Conservation (phyloP, 2,329 filamentous ascomycete species). For the Fusarium ramigenum region DNA sequence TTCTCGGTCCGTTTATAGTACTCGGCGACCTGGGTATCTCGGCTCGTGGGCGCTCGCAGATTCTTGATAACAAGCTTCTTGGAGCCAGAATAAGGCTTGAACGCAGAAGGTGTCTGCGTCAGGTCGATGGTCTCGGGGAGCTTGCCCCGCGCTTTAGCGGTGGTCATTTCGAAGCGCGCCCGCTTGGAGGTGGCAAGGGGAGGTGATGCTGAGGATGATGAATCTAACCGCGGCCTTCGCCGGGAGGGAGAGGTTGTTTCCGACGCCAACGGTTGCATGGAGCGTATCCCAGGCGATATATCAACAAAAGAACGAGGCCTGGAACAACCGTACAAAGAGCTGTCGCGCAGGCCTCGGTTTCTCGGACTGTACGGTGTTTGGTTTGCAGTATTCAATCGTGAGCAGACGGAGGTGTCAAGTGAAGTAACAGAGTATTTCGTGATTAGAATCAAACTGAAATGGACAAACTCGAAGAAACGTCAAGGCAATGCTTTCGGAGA, state of each 20-base stretch:
- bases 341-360: conserved; percentile 43
- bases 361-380: conserved; percentile 19
- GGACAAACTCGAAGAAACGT: background rate
- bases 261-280: conserved; percentile 49
- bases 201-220: conserved; percentile 46
- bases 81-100: conserved; percentile 79
- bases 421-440: background rate
- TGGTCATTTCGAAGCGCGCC: conserved; percentile 48
- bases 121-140: conserved; percentile 51
- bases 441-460: background rate
- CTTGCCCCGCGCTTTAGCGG: conserved; percentile 52
- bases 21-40: conserved; percentile 69
- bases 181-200: conserved; percentile 45
- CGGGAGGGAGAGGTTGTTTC: conserved; percentile 48
- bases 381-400: conserved; percentile 8
- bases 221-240: conserved; percentile 51
- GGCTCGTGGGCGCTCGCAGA: conserved; percentile 70
- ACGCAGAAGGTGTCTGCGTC: conserved; percentile 53
- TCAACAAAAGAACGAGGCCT: conserved; percentile 30
- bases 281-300: conserved; percentile 17
- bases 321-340: conserved; percentile 42
- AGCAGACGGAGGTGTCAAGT: background rate
- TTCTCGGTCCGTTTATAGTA: conserved; percentile 82
- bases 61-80: conserved; percentile 96
- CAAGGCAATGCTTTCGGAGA: background rate